Evolutionary conservation across 371 early-diverging fungal species (phyloP), one percentile per base, ranked within the genome.

Genomic region (Mortierella sp.): DNA sequence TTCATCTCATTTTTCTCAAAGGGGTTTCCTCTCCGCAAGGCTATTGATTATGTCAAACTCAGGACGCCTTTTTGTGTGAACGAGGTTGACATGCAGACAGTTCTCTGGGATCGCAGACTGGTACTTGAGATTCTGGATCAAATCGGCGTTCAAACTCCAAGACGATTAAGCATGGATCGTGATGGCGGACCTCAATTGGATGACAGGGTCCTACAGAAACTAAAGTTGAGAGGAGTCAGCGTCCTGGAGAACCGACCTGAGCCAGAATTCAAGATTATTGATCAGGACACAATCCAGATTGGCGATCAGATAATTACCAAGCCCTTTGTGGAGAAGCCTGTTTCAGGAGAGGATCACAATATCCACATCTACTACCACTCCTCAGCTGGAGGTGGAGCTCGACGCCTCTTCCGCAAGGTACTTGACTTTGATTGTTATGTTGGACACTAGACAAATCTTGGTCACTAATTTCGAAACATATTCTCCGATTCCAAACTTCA

Each of bases 281-380:
- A 94, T 68, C 80, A 80, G 9, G 95, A 97, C 64, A 95, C 94
- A 0, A 91, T 99, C 63, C 69, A 86, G 52, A 88, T 95, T 2
- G 94, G 93, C 26, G 90, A 90, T 5, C 72, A 88, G 66, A 85
- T 80, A 24, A 83, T 99, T 32, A 80, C 78, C 57, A 99, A 98
- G 83, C 98, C 99, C 6, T 99, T 98, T 86, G 98, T 99, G 24
- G 99, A 99, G 76, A 99, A 99, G 79, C 99, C 99, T 2, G 95
- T 95, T 1, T 91, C 94, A 39, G 97, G 97, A 39, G 99, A 99
- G 83, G 92, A 99, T 81, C 99, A 99, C 85, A 98, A 98, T 83
- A 96, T 99, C 66, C 92, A 95, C 84, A 97, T 99, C 59, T 99
- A 99, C 87, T 99, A 96, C 85, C 88, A 92, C 22, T 81, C 88